phyloP scores from a whole-genome alignment of 106 monocot species.

The Dendrobium chrysotoxum region DNA sequence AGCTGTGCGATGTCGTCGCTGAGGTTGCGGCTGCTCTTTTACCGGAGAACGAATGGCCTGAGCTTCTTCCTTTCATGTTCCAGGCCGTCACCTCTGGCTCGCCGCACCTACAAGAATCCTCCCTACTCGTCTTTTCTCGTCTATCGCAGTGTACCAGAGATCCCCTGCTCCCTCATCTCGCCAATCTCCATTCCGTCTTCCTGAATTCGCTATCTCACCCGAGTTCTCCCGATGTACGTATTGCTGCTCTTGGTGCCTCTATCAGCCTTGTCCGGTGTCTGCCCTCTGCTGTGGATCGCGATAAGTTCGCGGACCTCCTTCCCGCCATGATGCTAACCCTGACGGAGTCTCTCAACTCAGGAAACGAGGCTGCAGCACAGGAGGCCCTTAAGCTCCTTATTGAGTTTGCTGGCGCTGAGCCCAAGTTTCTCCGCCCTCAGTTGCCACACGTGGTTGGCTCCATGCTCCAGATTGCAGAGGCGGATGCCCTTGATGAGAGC shows the following conservation, averaged over 20 bases:
- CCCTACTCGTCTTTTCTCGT: constrained; percentile 72
- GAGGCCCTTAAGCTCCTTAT: constrained; percentile 77
- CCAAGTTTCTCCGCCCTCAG: constrained; percentile 55
- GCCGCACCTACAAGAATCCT: constrained; percentile 62
- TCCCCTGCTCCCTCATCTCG: constrained; percentile 52
- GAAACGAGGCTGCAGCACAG: constrained; percentile 72
- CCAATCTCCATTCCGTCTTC: constrained; percentile 62
- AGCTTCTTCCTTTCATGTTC: constrained; percentile 89
- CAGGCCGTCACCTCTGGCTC: constrained; percentile 46
- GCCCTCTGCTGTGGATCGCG: constrained; percentile 45
- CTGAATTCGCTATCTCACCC: constrained; percentile 50
- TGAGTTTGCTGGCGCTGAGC: constrained; percentile 68
- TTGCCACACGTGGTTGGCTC: constrained; percentile 51
- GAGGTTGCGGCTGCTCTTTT: constrained; percentile 67
- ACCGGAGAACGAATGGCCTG: constrained; percentile 80
- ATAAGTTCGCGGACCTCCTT: constrained; percentile 64
- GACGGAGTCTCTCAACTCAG: constrained; percentile 60
- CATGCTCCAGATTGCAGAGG: constrained; percentile 83
- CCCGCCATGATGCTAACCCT: constrained; percentile 80
- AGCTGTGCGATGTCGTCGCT: constrained; percentile 79
- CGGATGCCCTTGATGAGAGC: constrained; percentile 58
- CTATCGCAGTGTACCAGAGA: constrained; percentile 70
- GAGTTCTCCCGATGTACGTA: constrained; percentile 56
- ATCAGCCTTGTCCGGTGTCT: constrained; percentile 80
- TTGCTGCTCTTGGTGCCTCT: constrained; percentile 65